These are phyloP conservation scores for Mortierella sp. DNA, from an alignment of 371 early-diverging fungal genomes.

Conservation along the genomic window DNA sequence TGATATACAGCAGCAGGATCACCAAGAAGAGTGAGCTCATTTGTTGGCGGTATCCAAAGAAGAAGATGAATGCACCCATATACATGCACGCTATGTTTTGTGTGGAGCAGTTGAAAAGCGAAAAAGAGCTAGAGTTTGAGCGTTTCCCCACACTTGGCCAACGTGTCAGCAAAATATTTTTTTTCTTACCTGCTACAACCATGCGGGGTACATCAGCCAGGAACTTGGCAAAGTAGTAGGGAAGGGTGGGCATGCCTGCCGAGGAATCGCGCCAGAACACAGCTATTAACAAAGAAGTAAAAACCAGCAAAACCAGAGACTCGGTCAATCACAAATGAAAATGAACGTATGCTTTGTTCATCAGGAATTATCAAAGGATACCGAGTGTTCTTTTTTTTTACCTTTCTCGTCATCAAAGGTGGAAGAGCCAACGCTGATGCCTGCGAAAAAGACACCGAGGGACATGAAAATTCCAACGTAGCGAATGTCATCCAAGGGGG, in stretches of 20 bases:
- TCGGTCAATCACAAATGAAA: not conserved
- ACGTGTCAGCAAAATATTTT: too few relatives aligned
- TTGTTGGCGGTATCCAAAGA: conserved; percentile 59
- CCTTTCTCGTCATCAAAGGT: conserved; percentile 56
- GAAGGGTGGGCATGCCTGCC: conserved; percentile 62
- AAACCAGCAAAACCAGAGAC: not conserved
- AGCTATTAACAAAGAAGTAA: conserved; percentile 14
- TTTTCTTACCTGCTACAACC: conserved; percentile 61
- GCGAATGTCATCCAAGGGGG: conserved; percentile 42
- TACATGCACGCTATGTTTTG: conserved; percentile 56
- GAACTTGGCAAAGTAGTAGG: conserved; percentile 66
- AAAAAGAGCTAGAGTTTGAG: too few relatives aligned
- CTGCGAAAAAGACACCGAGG: conserved; percentile 59
- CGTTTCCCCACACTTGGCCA: too few relatives aligned
- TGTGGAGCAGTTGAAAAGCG: not conserved
- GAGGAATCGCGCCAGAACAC: conserved; percentile 68
- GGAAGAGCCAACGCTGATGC: conserved; percentile 52
- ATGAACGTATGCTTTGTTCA: not conserved
- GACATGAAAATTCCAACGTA: conserved; percentile 58
- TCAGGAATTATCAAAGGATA: not conserved
- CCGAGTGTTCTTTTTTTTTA: too few relatives aligned
- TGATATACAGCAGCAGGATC: conserved; percentile 40
- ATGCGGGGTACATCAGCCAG: conserved; percentile 67
- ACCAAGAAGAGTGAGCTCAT: conserved; percentile 29
- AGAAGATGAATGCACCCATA: conserved; percentile 60